Percentiles rank a stretch among this genome's conserved stretches.
Evolutionary conservation across 768 basidiomycete species (phyloP).

Genomic region (Lactifluus hygrophoroides): DNA sequence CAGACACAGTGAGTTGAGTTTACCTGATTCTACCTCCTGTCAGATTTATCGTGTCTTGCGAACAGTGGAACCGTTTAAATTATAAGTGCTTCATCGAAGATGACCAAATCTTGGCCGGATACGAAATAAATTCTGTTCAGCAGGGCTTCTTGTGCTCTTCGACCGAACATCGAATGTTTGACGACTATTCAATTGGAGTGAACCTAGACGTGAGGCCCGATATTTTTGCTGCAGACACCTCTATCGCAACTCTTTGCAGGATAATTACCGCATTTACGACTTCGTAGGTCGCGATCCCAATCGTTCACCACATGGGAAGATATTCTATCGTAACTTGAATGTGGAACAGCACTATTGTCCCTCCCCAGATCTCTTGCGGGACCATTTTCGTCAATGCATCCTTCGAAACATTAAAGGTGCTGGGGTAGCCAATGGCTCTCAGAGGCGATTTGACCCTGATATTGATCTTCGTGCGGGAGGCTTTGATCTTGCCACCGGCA

Average conservation of each 20-base stretch:
- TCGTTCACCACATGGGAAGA: neutral
- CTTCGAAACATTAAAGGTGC: neutral
- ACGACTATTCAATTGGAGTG: neutral
- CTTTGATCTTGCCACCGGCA: neutral
- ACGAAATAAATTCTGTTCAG: neutral
- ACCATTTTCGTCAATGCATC: neutral
- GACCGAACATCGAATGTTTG: neutral
- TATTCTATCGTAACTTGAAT: neutral
- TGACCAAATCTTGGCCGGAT: neutral
- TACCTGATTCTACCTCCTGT: no score
- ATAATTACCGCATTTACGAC: neutral
- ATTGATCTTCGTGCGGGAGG: neutral
- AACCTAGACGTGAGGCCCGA: neutral
- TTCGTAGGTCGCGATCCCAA: neutral
- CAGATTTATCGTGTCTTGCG: neutral
- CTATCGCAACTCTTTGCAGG: neutral
- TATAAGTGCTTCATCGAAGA: neutral
- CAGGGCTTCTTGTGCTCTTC: neutral
- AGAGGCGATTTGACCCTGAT: neutral
- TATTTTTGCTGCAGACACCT: no score
- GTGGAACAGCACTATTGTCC: neutral
- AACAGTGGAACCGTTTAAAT: neutral
- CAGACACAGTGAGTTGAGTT: neutral
- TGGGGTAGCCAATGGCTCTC: neutral
- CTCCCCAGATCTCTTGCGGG: neutral